Evolutionary conservation across 2,329 filamentous ascomycete genomes (phyloP).

Genomic region (Exophiala calicioides): DNA sequence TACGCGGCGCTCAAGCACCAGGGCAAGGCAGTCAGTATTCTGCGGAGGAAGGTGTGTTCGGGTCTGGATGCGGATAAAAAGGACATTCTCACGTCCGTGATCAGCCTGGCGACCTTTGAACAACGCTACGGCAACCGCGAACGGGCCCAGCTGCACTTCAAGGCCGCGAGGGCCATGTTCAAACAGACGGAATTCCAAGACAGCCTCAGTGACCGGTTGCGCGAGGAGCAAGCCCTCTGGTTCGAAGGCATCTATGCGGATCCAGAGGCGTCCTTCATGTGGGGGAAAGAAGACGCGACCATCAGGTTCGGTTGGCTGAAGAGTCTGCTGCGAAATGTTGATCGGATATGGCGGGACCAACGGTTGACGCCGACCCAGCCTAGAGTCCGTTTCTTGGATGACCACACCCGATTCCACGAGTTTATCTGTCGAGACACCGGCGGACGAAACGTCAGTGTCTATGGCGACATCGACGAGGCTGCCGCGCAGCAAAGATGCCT

Average conservation of each 20-base stretch:
- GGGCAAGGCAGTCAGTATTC: constrained; percentile 14
- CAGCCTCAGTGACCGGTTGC: constrained; percentile 14
- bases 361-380: constrained; percentile 4
- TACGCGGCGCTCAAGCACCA: constrained; percentile 21
- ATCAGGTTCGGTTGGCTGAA: constrained; percentile 14
- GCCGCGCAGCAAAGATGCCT: constrained; percentile 16
- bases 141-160: constrained; percentile 16
- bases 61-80: constrained; percentile 14
- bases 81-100: constrained; percentile 15
- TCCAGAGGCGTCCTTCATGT: constrained; percentile 17
- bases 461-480: constrained; percentile 20
- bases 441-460: constrained; percentile 14
- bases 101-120: constrained; percentile 20
- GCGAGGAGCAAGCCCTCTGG: constrained; percentile 23
- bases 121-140: constrained; percentile 19
- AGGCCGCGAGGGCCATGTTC: constrained; percentile 13
- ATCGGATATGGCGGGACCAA: constrained; percentile 17
- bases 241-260: constrained; percentile 23
- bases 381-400: constrained; percentile 4
- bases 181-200: constrained; percentile 14
- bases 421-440: constrained; percentile 14
- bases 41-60: constrained; percentile 14
- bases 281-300: constrained; percentile 16
- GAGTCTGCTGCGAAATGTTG: constrained; percentile 14
- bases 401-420: constrained; percentile 11